Evolutionary conservation across 805 yeast species (phyloP).

Genomic region (Monosporozyma aerobia): DNA sequence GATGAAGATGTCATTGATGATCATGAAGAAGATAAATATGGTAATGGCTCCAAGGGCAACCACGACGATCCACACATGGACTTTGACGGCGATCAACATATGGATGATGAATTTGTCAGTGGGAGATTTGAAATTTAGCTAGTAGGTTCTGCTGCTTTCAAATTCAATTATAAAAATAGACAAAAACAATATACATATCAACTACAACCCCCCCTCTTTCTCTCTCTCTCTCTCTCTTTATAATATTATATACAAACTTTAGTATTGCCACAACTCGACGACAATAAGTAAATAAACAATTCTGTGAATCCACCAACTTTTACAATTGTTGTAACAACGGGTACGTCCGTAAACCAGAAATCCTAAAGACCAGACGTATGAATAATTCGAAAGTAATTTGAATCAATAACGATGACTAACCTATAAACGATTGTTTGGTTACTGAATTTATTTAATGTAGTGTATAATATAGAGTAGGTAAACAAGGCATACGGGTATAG

Average conservation of each 20-base stretch:
- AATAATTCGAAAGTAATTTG: no score
- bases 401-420: no score
- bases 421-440: no score
- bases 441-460: no score
- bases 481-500: no score
- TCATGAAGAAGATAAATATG: slow-evolving; percentile 2
- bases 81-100: slow-evolving; percentile 43
- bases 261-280: background rate
- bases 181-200: background rate
- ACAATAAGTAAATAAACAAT: background rate
- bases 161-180: background rate
- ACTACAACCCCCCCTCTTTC: background rate
- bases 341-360: no score
- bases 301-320: no score
- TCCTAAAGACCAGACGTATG: no score
- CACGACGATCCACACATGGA: slow-evolving; percentile 18
- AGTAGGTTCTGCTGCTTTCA: background rate
- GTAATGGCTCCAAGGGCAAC: background rate
- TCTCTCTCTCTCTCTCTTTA: background rate
- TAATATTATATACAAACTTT: background rate
- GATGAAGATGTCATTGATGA: slow-evolving; percentile 72
- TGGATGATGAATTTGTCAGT: slow-evolving; percentile 78
- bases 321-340: no score
- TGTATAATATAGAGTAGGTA: no score
- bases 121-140: slow-evolving; percentile 68